phyloP scores from a whole-genome alignment of 352 stramenopile species.

The Pythium vanterpoolii region DNA sequence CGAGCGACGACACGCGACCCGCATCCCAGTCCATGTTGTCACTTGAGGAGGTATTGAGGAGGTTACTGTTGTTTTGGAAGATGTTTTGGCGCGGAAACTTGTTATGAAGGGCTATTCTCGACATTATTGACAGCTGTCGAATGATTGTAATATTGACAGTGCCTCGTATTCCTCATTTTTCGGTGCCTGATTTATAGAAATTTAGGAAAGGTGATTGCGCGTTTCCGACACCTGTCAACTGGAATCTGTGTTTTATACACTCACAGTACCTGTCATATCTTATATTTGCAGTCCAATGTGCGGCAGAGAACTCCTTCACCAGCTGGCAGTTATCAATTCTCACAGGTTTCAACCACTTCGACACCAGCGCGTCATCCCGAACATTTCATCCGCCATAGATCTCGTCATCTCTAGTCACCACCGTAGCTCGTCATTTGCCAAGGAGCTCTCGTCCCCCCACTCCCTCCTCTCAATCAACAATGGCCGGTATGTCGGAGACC shows the following conservation, averaged over 20 bases:
- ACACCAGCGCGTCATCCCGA: conserved; percentile 25
- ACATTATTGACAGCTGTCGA: conserved; percentile 12
- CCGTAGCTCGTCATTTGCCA: conserved; percentile 14
- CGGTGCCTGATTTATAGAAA: not conserved
- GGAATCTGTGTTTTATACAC: not conserved
- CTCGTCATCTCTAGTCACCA: not conserved
- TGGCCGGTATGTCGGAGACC: conserved; percentile 12
- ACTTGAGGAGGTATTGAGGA: not conserved
- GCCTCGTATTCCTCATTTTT: not conserved
- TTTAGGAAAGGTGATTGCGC: not conserved
- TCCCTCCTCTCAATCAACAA: not conserved
- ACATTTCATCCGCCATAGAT: conserved; percentile 12
- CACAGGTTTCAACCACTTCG: conserved; percentile 14
- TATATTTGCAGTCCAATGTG: not conserved
- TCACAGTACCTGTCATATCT: not conserved
- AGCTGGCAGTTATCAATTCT: not conserved
- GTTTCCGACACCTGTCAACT: not conserved
- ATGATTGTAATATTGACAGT: not conserved
- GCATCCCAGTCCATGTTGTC: conserved; percentile 85
- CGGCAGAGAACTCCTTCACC: not conserved
- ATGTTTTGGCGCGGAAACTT: conserved; percentile 15
- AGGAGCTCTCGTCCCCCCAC: not conserved
- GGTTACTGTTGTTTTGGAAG: not conserved
- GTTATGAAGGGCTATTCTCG: conserved; percentile 3
- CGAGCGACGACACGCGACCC: conserved; percentile 73